Evolutionary conservation across 139 green algal species (phyloP).

Genomic region (Gonium pectorale): DNA sequence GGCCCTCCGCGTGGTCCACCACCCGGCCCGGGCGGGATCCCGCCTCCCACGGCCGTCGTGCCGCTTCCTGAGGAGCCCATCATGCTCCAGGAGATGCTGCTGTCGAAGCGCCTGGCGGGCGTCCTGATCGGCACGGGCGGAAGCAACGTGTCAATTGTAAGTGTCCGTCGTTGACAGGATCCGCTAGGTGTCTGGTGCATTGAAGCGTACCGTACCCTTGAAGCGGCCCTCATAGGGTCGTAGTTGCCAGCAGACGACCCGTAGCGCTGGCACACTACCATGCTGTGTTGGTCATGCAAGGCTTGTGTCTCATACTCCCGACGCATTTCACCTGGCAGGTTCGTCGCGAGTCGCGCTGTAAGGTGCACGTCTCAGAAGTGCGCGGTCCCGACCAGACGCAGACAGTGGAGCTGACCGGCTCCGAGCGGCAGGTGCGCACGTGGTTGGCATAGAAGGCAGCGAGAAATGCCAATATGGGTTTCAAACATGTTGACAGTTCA

Average conservation of each 20-base stretch:
- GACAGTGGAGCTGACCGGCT: constrained; percentile 38
- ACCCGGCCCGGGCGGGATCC: background rate
- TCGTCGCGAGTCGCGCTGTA: constrained; percentile 30
- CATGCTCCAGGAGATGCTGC: constrained; percentile 41
- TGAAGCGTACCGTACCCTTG: background rate
- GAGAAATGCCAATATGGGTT: too few species aligned
- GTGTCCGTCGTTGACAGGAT: background rate
- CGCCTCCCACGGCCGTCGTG: background rate
- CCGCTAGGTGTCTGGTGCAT: background rate
- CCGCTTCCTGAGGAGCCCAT: constrained; percentile 28
- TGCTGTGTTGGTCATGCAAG: background rate
- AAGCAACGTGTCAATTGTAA: constrained; percentile 26
- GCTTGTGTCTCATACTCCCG: background rate
- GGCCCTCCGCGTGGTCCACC: background rate
- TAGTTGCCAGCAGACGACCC: background rate
- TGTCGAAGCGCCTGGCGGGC: constrained; percentile 17
- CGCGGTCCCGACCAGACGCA: constrained; percentile 21
- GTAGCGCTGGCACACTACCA: background rate
- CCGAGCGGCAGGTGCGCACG: constrained; percentile 27
- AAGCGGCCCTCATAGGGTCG: background rate
- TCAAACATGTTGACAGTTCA: too few species aligned
- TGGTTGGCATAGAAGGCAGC: too few species aligned
- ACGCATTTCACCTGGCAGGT: background rate
- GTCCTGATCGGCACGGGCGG: constrained; percentile 36
- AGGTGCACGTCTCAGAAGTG: constrained; percentile 37